Evolutionary conservation across 2,329 filamentous ascomycete genomes (phyloP), one percentile per base, ranked within the genome.

Genomic region (Penicillium rolfsii): DNA sequence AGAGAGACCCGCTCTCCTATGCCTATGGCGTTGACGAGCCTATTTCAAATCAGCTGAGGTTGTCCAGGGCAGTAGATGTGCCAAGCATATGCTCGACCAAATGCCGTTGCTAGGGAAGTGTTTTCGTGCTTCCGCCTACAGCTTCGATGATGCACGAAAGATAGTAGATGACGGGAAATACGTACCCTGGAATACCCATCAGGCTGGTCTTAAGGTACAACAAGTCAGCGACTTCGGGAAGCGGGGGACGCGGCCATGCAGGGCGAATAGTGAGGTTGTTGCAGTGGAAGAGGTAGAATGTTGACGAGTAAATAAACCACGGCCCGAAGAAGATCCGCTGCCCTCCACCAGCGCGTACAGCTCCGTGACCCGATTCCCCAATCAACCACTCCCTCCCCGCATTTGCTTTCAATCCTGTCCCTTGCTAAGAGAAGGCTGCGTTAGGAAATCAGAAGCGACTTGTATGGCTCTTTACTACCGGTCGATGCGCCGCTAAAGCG

Each of bases 1-100:
- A 99, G 83, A 19, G 95, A 89, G 57, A 96, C 83, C 61, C 93
- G 86, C 71, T 90, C 84, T 57, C 93, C 92, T 8, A 88, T 80
- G 43, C 93, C 93, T 68, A 99, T 91, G 76, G 97, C 91, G 71
- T 90, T 89, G 78, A 97, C 95, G 57, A 99, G 91, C 16, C 94
- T 97, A 66, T 53, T 7, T 52, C 0, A 12, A 6, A 35, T 73
- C 19, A 73, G 68, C 58, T 41, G n/a, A 16, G n/a, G 30, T 16
- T 33, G 9, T 3, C 12, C 48, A 33, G n/a, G 40, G 3, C 55
- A 45, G 24, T n/a, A 33, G 14, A 24, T 24, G 33, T 30, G 33
- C 30, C 30, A 8, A 8, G 28, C 5, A 22, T 49, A 6, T 19
- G 19, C 16, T 28, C 45, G 8, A 26, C 7, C 4, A 33, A 16